phyloP scores from a whole-genome alignment of 2,329 filamentous ascomycete species.

The Trichoderma harzianum region DNA sequence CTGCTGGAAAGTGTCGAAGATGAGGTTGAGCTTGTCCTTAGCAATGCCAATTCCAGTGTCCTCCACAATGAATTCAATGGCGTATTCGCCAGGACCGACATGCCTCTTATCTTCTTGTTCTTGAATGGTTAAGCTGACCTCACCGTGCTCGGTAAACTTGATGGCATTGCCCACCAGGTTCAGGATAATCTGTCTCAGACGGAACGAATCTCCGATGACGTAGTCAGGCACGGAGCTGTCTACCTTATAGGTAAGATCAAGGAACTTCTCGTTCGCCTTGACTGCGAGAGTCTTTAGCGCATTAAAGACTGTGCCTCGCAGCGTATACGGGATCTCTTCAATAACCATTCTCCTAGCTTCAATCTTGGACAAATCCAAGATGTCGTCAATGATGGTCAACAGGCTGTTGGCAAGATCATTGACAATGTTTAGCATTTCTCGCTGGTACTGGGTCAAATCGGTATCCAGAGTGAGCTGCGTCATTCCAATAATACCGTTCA shows the following conservation, averaged over 20 bases:
- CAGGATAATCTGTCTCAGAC: constrained; percentile 90
- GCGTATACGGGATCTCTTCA: constrained; percentile 93
- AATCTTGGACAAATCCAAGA: constrained; percentile 72
- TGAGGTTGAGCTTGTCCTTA: constrained; percentile 89
- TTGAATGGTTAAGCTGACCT: constrained; percentile 91
- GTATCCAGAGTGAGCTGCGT: constrained; percentile 94
- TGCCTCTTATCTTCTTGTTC: constrained; percentile 61
- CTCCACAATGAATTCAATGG: constrained; percentile 91
- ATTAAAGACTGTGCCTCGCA: constrained; percentile 94
- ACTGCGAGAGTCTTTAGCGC: constrained; percentile 95
- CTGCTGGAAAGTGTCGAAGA: constrained; percentile 99
- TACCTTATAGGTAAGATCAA: constrained; percentile 90
- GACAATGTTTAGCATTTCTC: constrained; percentile 98
- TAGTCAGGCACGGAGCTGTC: constrained; percentile 92
- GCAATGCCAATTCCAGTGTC: constrained; percentile 98
- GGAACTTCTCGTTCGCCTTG: constrained; percentile 91
- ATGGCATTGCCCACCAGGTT: constrained; percentile 98
- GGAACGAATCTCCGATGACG: constrained; percentile 94
- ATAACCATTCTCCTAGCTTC: constrained; percentile 98
- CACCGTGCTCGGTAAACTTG: constrained; percentile 96
- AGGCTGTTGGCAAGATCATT: constrained; percentile 95
- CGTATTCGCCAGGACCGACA: constrained; percentile 71
- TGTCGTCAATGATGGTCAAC: constrained; percentile 91
- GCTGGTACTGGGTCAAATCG: constrained; percentile 88
- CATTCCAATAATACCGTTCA: constrained; percentile 98